Percentiles rank a stretch among this genome's conserved stretches.
phyloP scores from a whole-genome alignment of 2,329 filamentous ascomycete genomes.

The Lachnellula occidentalis region DNA sequence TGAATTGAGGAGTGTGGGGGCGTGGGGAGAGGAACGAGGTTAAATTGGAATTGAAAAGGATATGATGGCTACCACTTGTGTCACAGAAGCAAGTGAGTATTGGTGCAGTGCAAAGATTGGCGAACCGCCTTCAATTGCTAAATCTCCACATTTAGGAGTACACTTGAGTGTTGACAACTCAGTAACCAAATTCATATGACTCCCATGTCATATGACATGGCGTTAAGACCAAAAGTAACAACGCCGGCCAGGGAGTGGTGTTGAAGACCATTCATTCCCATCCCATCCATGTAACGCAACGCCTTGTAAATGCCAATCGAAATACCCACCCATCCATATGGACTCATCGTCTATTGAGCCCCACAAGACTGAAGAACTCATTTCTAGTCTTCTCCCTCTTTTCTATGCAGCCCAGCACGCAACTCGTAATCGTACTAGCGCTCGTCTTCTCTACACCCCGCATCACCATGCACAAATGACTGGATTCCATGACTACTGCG shows the following conservation, averaged over 20 bases:
- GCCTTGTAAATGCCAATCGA: constrained; percentile 17
- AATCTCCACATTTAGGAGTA: neutral
- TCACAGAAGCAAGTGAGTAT: too few relatives aligned
- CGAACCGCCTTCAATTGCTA: neutral
- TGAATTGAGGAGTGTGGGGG: constrained; percentile 31
- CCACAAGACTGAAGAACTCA: constrained; percentile 82
- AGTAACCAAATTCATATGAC: constrained; percentile 3
- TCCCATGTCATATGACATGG: constrained; percentile 15
- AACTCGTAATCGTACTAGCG: constrained; percentile 87
- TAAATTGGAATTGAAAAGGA: too few relatives aligned
- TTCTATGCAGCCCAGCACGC: constrained; percentile 94
- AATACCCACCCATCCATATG: constrained; percentile 4
- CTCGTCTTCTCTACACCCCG: constrained; percentile 91
- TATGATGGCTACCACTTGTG: too few relatives aligned
- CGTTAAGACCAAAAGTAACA: constrained; percentile 30
- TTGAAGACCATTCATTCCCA: constrained; percentile 29
- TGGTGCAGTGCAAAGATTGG: neutral
- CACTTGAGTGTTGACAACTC: neutral
- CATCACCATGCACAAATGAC: constrained; percentile 98
- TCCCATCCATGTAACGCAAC: constrained; percentile 15
- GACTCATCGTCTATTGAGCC: constrained; percentile 48
- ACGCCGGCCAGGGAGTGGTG: constrained; percentile 26
- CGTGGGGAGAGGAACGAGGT: constrained; percentile 3
- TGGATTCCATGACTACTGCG: constrained; percentile 95
- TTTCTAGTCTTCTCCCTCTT: constrained; percentile 89